Conservation (phyloP, 2,329 filamentous ascomycete genomes). For the Proliferodiscus dingleyae region DNA sequence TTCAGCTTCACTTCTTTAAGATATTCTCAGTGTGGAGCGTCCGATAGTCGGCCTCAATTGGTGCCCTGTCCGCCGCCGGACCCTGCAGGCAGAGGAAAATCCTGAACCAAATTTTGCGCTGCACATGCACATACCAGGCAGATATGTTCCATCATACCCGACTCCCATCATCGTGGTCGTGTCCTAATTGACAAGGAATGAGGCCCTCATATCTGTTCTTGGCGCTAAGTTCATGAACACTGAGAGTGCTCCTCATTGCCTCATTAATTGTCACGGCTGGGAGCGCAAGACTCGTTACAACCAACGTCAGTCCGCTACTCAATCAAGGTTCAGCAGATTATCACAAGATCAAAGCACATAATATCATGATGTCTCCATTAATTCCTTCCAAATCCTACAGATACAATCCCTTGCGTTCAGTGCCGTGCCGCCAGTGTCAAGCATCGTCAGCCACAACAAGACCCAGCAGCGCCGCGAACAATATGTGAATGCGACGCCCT, state of each 20-base stretch:
- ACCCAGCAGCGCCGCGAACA: slow-evolving; percentile 11
- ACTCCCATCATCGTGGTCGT: slow-evolving; percentile 8
- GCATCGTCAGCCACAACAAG: slow-evolving; percentile 7
- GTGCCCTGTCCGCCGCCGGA: too few relatives aligned
- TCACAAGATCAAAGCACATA: too few relatives aligned
- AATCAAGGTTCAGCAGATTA: too few relatives aligned
- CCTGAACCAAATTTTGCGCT: slow-evolving; percentile 9
- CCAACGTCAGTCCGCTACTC: too few relatives aligned
- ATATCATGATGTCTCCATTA: slow-evolving; percentile 29
- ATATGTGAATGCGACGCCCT: slow-evolving; percentile 24
- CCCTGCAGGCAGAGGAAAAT: background rate
- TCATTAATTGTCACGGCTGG: too few relatives aligned
- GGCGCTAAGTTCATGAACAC: too few relatives aligned
- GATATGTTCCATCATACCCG: slow-evolving; percentile 7
- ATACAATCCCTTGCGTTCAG: slow-evolving; percentile 24
- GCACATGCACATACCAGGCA: slow-evolving; percentile 13
- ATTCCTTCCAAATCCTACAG: slow-evolving; percentile 27
- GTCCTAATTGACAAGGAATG: background rate
- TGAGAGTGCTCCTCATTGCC: too few relatives aligned
- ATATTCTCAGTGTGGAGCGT: too few relatives aligned
- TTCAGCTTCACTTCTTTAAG: background rate
- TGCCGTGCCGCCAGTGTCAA: slow-evolving; percentile 8
- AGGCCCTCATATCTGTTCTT: too few relatives aligned
- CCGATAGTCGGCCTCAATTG: too few relatives aligned
- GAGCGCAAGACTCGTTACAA: too few relatives aligned